Evolutionary conservation across 306 rosid species (phyloP), one percentile per base, ranked within the genome.

Genomic region (Cucurbita argyrosperma): DNA sequence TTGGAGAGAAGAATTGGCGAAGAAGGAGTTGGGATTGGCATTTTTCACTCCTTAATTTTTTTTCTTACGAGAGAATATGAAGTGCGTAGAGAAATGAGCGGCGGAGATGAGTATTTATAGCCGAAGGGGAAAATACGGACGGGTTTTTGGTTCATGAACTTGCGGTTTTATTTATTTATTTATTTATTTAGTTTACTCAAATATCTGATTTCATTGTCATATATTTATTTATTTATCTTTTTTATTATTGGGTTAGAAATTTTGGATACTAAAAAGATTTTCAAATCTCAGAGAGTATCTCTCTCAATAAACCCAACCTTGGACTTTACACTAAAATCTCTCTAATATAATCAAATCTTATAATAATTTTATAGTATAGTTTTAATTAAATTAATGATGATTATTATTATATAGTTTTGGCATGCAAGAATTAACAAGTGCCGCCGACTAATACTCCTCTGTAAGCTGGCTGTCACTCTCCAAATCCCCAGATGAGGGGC

Each of bases 371-470:
- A 16, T 35, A 35, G 45, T 21, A 60, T 60, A 45, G n/a, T 15
- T 52, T 52, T 15, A 52, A 15, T 39, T 38, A 3, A 63, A 63
- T 40, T 63, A 7, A n/a, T 10, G 8, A 55, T 52, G 5, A 52
- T 52, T 0, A 16, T 52, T 15, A 52, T 52, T 16, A 52, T 52
- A 52, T 52, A 52, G 56, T 52, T 52, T 52, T 16, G 21, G 12
- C 51, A 66, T 10, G 10, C n/a, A 26, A 23, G 53, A 59, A 68
- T 37, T 52, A 58, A 57, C 37, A 50, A 46, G 53, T 57, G 76
- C 87, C 87, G 90, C 89, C 96, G 87, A 83, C 89, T 77, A 79
- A 88, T 71, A 76, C 79, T 63, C 79, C 4, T 85, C 85, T 88
- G 96, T 72, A 83, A 49, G 72, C 71, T 77, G 79, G 90, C 85